Evolutionary conservation across 2,329 filamentous ascomycete species (phyloP), one percentile per base, ranked within the genome.

Genomic region (Epichloe coenophiala): DNA sequence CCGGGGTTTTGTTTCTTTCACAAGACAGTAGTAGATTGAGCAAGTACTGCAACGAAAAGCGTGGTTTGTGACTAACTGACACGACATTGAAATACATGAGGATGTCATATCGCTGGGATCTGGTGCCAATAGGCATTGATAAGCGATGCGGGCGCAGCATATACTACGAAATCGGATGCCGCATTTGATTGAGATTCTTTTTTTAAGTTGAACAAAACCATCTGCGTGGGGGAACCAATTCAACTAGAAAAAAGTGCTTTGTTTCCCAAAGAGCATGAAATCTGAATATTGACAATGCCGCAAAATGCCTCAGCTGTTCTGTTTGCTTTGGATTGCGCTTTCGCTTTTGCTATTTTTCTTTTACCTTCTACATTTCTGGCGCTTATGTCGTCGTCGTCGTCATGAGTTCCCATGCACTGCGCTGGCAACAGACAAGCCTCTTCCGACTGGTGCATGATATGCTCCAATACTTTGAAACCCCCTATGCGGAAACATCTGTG

Each of bases 391-490:
- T 9, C n/a, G n/a, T n/a, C 31, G 36, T 45, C 45, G 21, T 60
- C 49, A 63, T 36, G 55, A 61, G 33, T 61, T 67, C 13, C 65
- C 63, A 47, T 68, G 66, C 51, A 71, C 60, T 5, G 70, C 67
- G 31, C 63, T 68, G 19, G 68, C 65, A 49, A 75, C 67, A 33
- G 71, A 63, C 40, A 72, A 61, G 3, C 73, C 72, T 42, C 68
- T 65, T n/a, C 70, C 67, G 9, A 75, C 70, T 1, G 73, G 74
- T 39, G 78, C 76, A 56, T 83, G 80, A 54, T 79, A 83, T 1
- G 78, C 74, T 33, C 78, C 76, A 48, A 83, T 83, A 55, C 76
- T 82, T 61, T 83, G 80, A 57, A 83, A 83, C 80, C 80, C 80
- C 67, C 77, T 80, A 27, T 4, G 27, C 13, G 42, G 38, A 47